phyloP scores from a whole-genome alignment of 306 rosid genomes.

The Macrotyloma uniflorum region DNA sequence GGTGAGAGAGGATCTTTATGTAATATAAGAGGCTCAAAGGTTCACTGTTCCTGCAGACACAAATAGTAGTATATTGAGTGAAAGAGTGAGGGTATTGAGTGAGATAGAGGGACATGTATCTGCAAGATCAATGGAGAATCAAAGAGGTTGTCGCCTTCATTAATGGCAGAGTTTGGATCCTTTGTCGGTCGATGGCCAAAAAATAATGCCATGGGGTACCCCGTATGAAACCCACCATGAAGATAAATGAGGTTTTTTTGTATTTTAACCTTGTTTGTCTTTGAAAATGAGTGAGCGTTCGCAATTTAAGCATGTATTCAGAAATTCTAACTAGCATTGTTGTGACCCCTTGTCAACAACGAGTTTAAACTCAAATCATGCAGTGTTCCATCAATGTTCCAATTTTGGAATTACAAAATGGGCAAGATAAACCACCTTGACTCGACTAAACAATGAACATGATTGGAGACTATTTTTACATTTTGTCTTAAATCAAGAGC shows the following conservation, averaged over 20 bases:
- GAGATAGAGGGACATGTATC: conserved; percentile 58
- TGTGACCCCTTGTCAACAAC: conserved; percentile 43
- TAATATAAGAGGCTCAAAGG: conserved; percentile 47
- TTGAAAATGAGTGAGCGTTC: conserved; percentile 32
- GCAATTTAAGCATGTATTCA: conserved; percentile 49
- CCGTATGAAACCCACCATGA: conserved; percentile 25
- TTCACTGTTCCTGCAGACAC: conserved; percentile 51
- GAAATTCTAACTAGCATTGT: conserved; percentile 37
- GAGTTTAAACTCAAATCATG: conserved; percentile 44
- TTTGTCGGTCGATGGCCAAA: conserved; percentile 66
- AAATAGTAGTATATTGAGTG: conserved; percentile 53
- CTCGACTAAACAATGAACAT: conserved; percentile 62
- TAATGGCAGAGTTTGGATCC: conserved; percentile 72
- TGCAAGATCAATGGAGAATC: conserved; percentile 80
- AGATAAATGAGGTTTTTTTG: not conserved
- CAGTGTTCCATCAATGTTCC: conserved; percentile 61
- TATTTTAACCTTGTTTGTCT: conserved; percentile 11
- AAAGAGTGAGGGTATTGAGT: conserved; percentile 37
- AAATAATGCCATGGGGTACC: conserved; percentile 28
- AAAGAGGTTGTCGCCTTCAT: conserved; percentile 77
- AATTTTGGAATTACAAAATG: conserved; percentile 45
- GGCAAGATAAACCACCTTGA: conserved; percentile 67
- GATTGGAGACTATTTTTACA: conserved; percentile 44
- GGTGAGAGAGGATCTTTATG: conserved; percentile 41
- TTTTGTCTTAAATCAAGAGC: conserved; percentile 23